Base-by-base conservation (phyloP, 2,329 filamentous ascomycete genomes). In the Venturia oleaginea region DNA sequence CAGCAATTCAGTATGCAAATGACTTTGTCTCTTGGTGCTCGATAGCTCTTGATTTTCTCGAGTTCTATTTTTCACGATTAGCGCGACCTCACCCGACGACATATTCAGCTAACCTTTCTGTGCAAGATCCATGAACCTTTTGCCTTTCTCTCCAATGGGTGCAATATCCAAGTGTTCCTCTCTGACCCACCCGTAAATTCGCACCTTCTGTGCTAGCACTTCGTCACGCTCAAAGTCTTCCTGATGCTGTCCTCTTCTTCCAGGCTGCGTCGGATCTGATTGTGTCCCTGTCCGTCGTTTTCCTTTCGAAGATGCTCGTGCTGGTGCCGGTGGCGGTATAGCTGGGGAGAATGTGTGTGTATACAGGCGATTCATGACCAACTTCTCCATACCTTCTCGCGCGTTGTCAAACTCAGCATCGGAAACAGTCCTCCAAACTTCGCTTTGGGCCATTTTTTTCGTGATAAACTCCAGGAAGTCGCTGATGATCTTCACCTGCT, bases 401-500 rank as follows among this genome's bases (percentile, higher is more conserved):
- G 94, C 94, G 75, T 99, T 99, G 76, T 99, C 94, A 70, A 99
- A 99, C 72, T 99, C 94, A 43, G 91, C 91, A 74, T 99, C 94
- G 0, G 92, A 96, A 0, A 97, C 91, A 40, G 94, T 91, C 65
- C 90, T 86, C 94, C 94, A 99, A 3, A 99, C 91, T 67, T 99
- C 94, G 72, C 94, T 99, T 68, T 91, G 84, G 17, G 89, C 91
- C 95, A 99, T 99, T 79, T 97, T 97, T 77, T 96, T 96, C 63
- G 90, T 90, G 68, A 99, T 99, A 72, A 99, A 99, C 55, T 92
- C 87, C 59, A 99, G 80, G 70, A 99, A 99, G 74, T 99, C 95
- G 68, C 91, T 86, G 67, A 99, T 96, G 67, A 99, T 97, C 78
- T 99, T 99, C 73, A 97, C 94, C 75, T 99, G 94, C 77, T 99